Conservation (phyloP, 163 green algal species). For the Prototheca wickerhamii region DNA sequence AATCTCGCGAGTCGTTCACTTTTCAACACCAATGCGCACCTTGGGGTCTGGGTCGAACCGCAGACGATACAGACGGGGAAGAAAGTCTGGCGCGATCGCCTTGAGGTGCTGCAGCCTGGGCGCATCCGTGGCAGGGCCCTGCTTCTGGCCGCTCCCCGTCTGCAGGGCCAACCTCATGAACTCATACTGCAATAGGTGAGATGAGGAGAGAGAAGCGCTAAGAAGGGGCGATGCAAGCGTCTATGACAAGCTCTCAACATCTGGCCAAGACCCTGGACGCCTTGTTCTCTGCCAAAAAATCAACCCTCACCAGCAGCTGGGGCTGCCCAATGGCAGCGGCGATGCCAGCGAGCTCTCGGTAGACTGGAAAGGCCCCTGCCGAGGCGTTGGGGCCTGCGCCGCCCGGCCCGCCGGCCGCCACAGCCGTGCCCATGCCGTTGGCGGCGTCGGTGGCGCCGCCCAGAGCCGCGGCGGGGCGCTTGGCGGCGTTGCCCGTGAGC, state of each 20-base stretch:
- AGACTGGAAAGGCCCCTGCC: background rate
- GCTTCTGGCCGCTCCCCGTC: background rate
- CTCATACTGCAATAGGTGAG: background rate
- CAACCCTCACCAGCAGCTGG: background rate
- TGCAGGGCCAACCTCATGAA: constrained; percentile 2
- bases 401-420: background rate
- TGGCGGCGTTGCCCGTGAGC: constrained; percentile 23
- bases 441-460: background rate
- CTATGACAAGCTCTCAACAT: too few species aligned
- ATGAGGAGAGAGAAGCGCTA: background rate
- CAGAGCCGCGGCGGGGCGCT: background rate
- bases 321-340: background rate
- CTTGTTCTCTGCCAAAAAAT: too few species aligned
- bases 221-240: too few species aligned
- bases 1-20: background rate
- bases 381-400: background rate
- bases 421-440: background rate
- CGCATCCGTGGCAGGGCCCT: background rate
- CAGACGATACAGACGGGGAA: constrained; percentile 69
- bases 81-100: constrained; percentile 51
- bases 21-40: constrained; percentile 28
- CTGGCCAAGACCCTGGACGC: too few species aligned
- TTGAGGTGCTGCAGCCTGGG: constrained; percentile 9
- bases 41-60: constrained; percentile 58
- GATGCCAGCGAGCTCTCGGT: background rate